These are phyloP conservation scores for Sarocladiaceae sp. DNA, from an alignment of 2,329 filamentous ascomycete species.

Conservation along the genomic window DNA sequence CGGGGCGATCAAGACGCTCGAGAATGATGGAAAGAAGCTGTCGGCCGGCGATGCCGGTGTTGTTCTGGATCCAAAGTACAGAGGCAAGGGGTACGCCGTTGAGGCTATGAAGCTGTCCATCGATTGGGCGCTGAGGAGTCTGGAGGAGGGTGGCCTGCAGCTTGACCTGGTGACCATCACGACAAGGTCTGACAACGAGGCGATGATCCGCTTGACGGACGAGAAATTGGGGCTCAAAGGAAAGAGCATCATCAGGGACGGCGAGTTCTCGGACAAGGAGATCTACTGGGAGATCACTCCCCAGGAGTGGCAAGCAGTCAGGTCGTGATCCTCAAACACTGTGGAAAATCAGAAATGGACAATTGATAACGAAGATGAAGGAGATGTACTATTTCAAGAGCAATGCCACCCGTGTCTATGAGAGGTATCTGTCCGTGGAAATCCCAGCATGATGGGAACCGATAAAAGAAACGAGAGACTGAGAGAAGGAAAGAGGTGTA, in stretches of 20 bases:
- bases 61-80: slow-evolving; percentile 20
- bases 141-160: slow-evolving; percentile 20
- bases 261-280: slow-evolving; percentile 17
- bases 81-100: slow-evolving; percentile 19
- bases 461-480: neutral
- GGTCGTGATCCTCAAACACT: neutral
- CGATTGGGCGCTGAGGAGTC: slow-evolving; percentile 20
- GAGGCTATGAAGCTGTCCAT: slow-evolving; percentile 22
- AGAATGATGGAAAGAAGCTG: slow-evolving; percentile 14
- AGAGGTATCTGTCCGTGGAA: neutral
- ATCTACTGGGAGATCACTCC: slow-evolving; percentile 20
- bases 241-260: slow-evolving; percentile 13
- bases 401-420: slow-evolving; percentile 1
- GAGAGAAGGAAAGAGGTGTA: neutral
- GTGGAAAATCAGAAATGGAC: neutral
- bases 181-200: slow-evolving; percentile 17
- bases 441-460: neutral
- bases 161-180: slow-evolving; percentile 23
- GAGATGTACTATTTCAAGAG: neutral
- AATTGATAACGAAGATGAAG: neutral
- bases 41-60: slow-evolving; percentile 23
- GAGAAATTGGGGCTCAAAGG: slow-evolving; percentile 19
- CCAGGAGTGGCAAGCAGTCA: slow-evolving; percentile 14
- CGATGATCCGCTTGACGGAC: slow-evolving; percentile 20
- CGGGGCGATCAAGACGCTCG: slow-evolving; percentile 22